Percentiles rank a stretch among this genome's conserved stretches.
phyloP scores from a whole-genome alignment of 1,284 basidiomycete genomes.

The Cerrena zonata region DNA sequence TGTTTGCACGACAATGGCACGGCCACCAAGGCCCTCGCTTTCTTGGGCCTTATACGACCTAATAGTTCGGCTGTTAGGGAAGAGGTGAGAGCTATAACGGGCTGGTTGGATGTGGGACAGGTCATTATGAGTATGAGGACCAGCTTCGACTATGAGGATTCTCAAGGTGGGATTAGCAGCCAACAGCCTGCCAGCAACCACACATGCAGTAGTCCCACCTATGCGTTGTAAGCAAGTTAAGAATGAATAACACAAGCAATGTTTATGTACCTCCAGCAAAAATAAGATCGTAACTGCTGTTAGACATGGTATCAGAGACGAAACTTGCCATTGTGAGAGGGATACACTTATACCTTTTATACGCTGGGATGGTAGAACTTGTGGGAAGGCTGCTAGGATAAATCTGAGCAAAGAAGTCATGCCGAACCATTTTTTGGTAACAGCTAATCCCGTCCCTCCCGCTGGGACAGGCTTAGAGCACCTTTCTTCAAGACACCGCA shows the following conservation, averaged over 20 bases:
- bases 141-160: conserved; percentile 40
- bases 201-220: conserved; percentile 40
- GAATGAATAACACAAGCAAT: conserved; percentile 26
- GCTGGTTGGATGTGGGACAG: conserved; percentile 28
- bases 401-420: too few species aligned
- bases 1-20: conserved; percentile 33
- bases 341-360: too few species aligned
- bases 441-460: too few species aligned
- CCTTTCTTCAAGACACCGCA: too few species aligned
- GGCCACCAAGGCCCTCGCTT: conserved; percentile 36
- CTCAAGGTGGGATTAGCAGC: conserved; percentile 34
- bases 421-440: too few species aligned
- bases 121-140: conserved; percentile 29
- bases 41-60: conserved; percentile 14
- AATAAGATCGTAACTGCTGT: conserved; percentile 46
- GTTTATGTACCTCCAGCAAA: conserved; percentile 42
- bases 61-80: conserved; percentile 18
- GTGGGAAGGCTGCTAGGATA: too few species aligned
- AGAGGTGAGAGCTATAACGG: conserved; percentile 24
- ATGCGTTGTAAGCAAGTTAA: background rate
- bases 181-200: conserved; percentile 40
- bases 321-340: too few species aligned
- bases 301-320: too few species aligned
- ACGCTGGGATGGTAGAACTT: too few species aligned
- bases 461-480: too few species aligned